phyloP scores from a whole-genome alignment of 192 early-diverging fungal genomes.

The Podila verticillata region DNA sequence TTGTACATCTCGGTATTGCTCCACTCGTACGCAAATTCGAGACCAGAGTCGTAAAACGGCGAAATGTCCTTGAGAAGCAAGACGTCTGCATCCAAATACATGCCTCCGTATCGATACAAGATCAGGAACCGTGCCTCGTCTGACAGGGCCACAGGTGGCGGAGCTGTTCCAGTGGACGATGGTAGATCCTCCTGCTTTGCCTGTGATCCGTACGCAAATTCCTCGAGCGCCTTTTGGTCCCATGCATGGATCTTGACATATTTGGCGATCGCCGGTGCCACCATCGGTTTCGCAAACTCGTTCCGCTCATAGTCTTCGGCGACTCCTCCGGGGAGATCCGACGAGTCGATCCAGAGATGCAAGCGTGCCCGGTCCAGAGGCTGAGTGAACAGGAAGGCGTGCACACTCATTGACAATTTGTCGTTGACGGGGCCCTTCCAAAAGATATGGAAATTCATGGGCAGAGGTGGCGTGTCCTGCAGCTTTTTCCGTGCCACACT shows the following conservation, averaged over 20 bases:
- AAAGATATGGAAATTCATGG: constrained; percentile 51
- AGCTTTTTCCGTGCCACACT: background rate
- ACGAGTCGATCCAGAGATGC: constrained; percentile 48
- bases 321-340: constrained; percentile 26
- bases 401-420: constrained; percentile 33
- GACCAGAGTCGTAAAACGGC: constrained; percentile 34
- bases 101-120: constrained; percentile 45
- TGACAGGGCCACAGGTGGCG: constrained; percentile 29
- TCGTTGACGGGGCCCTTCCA: constrained; percentile 49
- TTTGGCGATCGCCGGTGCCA: background rate
- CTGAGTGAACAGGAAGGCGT: constrained; percentile 48
- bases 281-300: constrained; percentile 17
- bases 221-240: constrained; percentile 26
- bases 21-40: constrained; percentile 53
- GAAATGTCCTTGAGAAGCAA: constrained; percentile 46
- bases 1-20: constrained; percentile 47
- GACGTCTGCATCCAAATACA: constrained; percentile 52
- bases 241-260: constrained; percentile 31
- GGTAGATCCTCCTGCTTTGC: background rate
- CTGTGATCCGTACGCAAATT: constrained; percentile 1
- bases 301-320: constrained; percentile 34
- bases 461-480: background rate
- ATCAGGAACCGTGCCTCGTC: constrained; percentile 52
- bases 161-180: background rate
- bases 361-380: constrained; percentile 30